Conservation (phyloP, 805 yeast species). For the Cyberlindnera mississippiensis region DNA sequence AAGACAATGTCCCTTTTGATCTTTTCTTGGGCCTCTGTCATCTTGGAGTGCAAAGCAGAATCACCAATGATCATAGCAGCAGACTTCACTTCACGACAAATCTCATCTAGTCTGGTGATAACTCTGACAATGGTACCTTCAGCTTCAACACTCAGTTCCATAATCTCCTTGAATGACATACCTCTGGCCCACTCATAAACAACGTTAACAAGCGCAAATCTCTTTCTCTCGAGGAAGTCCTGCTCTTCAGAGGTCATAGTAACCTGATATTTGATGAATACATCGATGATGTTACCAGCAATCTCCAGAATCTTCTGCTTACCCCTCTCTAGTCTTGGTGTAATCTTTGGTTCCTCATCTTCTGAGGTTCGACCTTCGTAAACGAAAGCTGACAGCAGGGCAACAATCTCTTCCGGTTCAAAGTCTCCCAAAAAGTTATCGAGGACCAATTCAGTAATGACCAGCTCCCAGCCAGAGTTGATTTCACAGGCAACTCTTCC, state of each 20-base stretch:
- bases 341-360: constrained; percentile 55
- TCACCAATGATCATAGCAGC: constrained; percentile 96
- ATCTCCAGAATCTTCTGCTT: constrained; percentile 64
- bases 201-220: constrained; percentile 89
- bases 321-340: constrained; percentile 80
- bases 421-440: constrained; percentile 91
- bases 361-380: constrained; percentile 73
- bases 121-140: constrained; percentile 98
- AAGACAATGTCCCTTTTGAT: constrained; percentile 96
- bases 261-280: constrained; percentile 66
- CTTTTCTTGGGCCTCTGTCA: constrained; percentile 88
- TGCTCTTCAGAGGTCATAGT: constrained; percentile 79
- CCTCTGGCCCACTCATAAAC: constrained; percentile 99
- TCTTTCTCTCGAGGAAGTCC: constrained; percentile 72
- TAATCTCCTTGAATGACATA: constrained; percentile 83
- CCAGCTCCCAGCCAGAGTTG: constrained; percentile 87
- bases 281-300: constrained; percentile 54
- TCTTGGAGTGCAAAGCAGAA: constrained; percentile 80
- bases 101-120: constrained; percentile 88
- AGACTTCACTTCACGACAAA: constrained; percentile 89
- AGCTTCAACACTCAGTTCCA: constrained; percentile 81
- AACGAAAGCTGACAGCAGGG: constrained; percentile 84
- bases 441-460: constrained; percentile 81
- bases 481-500: constrained; percentile 94
- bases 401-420: constrained; percentile 96